phyloP scores from a whole-genome alignment of 805 yeast genomes.

The Kluyveromyces starmeri region DNA sequence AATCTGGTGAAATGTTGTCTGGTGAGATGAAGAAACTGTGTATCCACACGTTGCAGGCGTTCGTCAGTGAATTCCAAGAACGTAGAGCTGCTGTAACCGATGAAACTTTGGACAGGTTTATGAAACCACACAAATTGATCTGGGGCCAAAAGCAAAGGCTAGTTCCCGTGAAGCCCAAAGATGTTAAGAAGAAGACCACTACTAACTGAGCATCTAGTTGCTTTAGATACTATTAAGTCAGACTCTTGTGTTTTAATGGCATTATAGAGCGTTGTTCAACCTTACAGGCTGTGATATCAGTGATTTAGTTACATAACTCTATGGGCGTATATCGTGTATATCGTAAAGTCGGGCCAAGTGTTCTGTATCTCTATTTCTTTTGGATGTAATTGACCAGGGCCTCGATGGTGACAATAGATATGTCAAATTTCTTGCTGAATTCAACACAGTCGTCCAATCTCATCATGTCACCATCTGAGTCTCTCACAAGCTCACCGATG shows the following conservation, averaged over 20 bases:
- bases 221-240: too few species aligned
- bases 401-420: conserved; percentile 74
- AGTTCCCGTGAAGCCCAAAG: conserved; percentile 57
- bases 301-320: too few species aligned
- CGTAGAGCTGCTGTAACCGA: conserved; percentile 61
- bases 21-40: conserved; percentile 91
- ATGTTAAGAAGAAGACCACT: conserved; percentile 20
- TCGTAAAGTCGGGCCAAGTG: too few species aligned
- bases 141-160: conserved; percentile 68
- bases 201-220: too few species aligned
- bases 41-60: conserved; percentile 68
- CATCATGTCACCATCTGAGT: conserved; percentile 93
- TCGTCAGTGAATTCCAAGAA: conserved; percentile 75
- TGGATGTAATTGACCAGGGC: conserved; percentile 51
- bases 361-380: conserved; percentile 6
- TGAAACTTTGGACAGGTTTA: conserved; percentile 52
- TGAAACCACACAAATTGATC: conserved; percentile 75
- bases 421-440: conserved; percentile 52
- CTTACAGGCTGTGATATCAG: too few species aligned
- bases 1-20: conserved; percentile 71
- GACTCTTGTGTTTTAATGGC: too few species aligned
- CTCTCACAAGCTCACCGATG: conserved; percentile 89
- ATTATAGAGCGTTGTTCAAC: too few species aligned
- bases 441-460: conserved; percentile 75
- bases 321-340: too few species aligned